These are phyloP conservation scores for Dovyalis caffra DNA, from an alignment of 345 rosid species.

Conservation along the genomic window DNA sequence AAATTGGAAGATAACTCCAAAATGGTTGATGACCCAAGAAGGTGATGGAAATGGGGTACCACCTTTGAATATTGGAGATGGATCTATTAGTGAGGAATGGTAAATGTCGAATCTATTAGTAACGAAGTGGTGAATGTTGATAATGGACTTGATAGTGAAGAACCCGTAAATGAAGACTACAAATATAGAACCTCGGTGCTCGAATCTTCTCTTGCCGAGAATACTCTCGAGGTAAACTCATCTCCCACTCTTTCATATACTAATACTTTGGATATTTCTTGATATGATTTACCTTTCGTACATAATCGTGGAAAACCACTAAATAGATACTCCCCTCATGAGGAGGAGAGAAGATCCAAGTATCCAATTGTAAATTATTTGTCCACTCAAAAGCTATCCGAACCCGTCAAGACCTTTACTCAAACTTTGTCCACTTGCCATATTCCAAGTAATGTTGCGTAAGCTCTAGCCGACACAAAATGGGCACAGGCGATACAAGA, in stretches of 20 bases:
- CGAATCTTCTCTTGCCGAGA: neutral
- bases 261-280: neutral
- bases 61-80: too few species aligned
- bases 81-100: too few species aligned
- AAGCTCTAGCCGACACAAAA: neutral
- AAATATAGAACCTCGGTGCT: neutral
- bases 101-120: too few species aligned
- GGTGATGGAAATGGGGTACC: too few species aligned
- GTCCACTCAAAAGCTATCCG: neutral
- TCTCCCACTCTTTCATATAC: too few species aligned
- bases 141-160: too few species aligned
- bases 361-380: slow-evolving; percentile 1
- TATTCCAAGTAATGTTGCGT: neutral
- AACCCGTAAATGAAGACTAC: too few species aligned
- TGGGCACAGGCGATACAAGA: neutral
- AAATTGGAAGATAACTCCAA: neutral
- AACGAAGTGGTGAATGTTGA: too few species aligned
- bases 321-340: neutral
- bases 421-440: too few species aligned
- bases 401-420: neutral
- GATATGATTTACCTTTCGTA: neutral
- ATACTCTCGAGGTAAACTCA: neutral
- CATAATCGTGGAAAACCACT: neutral
- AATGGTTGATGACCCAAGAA: too few species aligned
- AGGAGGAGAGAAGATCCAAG: neutral